A percentile compares a stretch with the other conserved stretches of the same genome.
These are phyloP conservation scores for Sporothrix dimorphospora DNA, from an alignment of 2,329 filamentous ascomycete genomes.

Conservation along the genomic window DNA sequence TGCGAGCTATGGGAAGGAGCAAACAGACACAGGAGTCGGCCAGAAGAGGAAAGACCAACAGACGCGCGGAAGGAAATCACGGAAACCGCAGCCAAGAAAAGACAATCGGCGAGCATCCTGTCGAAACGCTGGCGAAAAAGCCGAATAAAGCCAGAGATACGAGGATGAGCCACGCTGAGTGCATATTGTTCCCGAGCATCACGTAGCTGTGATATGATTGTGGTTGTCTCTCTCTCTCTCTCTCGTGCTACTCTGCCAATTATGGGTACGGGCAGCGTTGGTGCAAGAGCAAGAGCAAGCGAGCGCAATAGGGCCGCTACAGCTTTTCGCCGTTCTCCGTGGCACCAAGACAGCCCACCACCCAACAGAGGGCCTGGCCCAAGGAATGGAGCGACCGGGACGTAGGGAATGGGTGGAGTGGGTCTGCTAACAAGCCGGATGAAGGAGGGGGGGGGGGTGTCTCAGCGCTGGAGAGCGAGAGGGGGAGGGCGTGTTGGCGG, in stretches of 20 bases:
- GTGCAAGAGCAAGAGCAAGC: background rate
- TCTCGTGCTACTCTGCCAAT: background rate
- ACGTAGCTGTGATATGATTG: background rate
- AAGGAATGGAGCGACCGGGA: constrained; percentile 21
- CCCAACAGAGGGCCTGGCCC: background rate
- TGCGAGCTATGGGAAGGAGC: background rate
- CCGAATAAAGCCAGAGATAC: background rate
- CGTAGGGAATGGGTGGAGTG: constrained; percentile 18
- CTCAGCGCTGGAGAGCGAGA: background rate
- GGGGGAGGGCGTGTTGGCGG: background rate
- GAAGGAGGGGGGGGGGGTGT: constrained; percentile 5
- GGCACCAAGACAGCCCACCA: background rate
- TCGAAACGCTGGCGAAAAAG: background rate
- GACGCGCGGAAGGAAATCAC: background rate
- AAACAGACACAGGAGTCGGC: background rate
- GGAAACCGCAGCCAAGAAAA: too few relatives aligned
- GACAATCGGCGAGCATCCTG: background rate
- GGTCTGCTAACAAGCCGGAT: constrained; percentile 15
- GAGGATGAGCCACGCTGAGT: background rate
- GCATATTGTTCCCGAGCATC: too few relatives aligned
- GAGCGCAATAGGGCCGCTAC: background rate
- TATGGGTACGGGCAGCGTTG: background rate
- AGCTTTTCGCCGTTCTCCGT: constrained; percentile 5
- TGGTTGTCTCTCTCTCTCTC: background rate
- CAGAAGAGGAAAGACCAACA: background rate